Evolutionary conservation across 2,329 filamentous ascomycete species (phyloP).

Genomic region (Pestalotiopsis fici): DNA sequence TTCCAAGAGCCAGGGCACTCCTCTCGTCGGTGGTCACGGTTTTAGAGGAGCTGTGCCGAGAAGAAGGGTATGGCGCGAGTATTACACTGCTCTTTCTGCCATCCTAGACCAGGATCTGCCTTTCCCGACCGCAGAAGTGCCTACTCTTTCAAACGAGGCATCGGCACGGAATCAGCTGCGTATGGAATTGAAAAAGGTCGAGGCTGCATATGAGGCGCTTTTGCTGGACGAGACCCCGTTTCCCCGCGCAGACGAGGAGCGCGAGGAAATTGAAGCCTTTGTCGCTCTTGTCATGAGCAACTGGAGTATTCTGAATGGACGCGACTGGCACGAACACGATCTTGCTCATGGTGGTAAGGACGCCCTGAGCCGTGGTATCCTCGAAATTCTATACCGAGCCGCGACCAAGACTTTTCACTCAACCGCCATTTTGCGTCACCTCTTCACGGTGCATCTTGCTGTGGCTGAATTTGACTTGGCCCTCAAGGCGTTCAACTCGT

Average conservation of each 20-base stretch:
- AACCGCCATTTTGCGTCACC: conserved; percentile 78
- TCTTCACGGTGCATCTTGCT: conserved; percentile 86
- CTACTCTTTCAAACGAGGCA: conserved; percentile 43
- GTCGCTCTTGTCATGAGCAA: conserved; percentile 79
- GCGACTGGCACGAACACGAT: conserved; percentile 78
- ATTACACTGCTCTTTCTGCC: conserved; percentile 78
- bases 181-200: conserved; percentile 76
- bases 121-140: conserved; percentile 53
- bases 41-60: conserved; percentile 61
- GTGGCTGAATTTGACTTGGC: conserved; percentile 91
- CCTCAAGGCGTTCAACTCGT: conserved; percentile 88
- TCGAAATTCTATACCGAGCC: conserved; percentile 88
- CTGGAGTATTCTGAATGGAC: conserved; percentile 80
- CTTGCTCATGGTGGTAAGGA: conserved; percentile 80
- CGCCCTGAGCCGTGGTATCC: conserved; percentile 71
- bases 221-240: conserved; percentile 80
- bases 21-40: conserved; percentile 55
- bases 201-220: conserved; percentile 76
- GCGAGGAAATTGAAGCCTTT: conserved; percentile 80
- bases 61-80: conserved; percentile 78
- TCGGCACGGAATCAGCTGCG: conserved; percentile 66
- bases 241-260: conserved; percentile 78
- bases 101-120: conserved; percentile 69
- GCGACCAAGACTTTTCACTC: conserved; percentile 96
- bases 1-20: conserved; percentile 38